These are phyloP conservation scores for Diplodia sapinea DNA, from an alignment of 2,329 filamentous ascomycete species.

Conservation along the genomic window DNA sequence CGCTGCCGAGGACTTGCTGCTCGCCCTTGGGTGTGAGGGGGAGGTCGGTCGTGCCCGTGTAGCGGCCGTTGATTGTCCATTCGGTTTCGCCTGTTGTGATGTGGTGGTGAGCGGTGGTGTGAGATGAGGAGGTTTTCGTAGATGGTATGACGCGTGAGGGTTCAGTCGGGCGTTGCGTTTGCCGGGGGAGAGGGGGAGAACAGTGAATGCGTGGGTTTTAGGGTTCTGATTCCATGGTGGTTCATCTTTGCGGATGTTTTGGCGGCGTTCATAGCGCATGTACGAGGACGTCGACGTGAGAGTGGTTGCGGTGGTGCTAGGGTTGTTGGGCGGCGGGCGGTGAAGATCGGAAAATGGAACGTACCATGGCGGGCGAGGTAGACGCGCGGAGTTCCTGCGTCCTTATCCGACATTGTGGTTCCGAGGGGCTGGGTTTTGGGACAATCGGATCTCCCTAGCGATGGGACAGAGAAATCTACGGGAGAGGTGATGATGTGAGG, in stretches of 20 bases:
- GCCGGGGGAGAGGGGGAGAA: conserved; percentile 68
- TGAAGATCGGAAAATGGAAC: neutral
- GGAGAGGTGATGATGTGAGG: neutral
- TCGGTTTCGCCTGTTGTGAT: conserved; percentile 50
- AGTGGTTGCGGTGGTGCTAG: neutral
- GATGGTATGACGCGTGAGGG: conserved; percentile 60
- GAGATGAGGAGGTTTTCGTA: conserved; percentile 61
- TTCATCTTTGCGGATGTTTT: neutral
- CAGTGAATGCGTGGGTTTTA: neutral
- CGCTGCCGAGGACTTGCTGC: conserved; percentile 53
- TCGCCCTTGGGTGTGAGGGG: conserved; percentile 45
- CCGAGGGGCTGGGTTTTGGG: conserved; percentile 13
- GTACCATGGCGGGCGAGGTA: conserved; percentile 38
- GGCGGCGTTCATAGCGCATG: neutral
- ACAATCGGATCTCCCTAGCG: neutral
- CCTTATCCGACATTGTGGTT: conserved; percentile 36
- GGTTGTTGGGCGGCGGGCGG: neutral
- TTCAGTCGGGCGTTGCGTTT: conserved; percentile 31
- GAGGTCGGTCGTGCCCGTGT: conserved; percentile 55
- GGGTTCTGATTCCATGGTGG: neutral
- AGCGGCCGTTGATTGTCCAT: conserved; percentile 56
- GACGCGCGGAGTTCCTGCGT: conserved; percentile 37
- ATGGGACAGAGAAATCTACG: neutral
- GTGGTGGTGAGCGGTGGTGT: conserved; percentile 35
- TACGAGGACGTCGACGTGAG: neutral